Evolutionary conservation across 2,329 filamentous ascomycete genomes (phyloP), one percentile per base, ranked within the genome.

Genomic region (Aspergillus glaucus): DNA sequence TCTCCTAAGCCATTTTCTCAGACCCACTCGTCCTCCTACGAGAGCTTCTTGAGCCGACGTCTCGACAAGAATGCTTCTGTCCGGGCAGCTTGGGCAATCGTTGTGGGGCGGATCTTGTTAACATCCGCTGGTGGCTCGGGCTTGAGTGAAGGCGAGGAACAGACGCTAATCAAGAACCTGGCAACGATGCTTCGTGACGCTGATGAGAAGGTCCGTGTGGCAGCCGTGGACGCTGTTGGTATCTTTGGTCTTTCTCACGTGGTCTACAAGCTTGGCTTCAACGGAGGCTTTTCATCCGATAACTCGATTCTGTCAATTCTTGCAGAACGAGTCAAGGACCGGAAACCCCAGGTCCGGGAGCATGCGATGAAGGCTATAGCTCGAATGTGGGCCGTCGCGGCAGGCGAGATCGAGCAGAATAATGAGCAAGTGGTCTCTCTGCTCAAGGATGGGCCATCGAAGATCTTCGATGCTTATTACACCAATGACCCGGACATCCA

Each of bases 91-190:
- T 98, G 92, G 92, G 87, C 86, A 1, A 87, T 86, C 0, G 87
- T 86, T 9, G 83, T 87, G 34, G 90, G 91, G 5, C 82, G 90
- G 56, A 95, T 98, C 48, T 71, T 98, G 7, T 81, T 86, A n/a
- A 97, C 93, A 0, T 92, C 88, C 21, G 92, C 89, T 21, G 92
- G 92, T 43, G 88, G 88, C 21, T 92, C 93, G 56, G 92, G 92
- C 0, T 75, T 97, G 37, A 91, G 87, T 60, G 79, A 86, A 6
- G 85, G 88, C 49, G 92, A 97, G 55, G 89, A 95, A 65, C 78
- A 79, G 45, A 77, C 79, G 42, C 79, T 97, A 34, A 80, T 96
- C 43, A 80, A 81, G 51, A 82, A 82, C 7, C 75, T 97, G 17
- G 82, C 83, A 1, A 87, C 90, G 50, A 90, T 92, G 72, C 79